A percentile compares a stretch with the other conserved stretches of the same genome.
These are phyloP conservation scores for Puccinia brachypodii DNA, from an alignment of 1,284 basidiomycete genomes.

Conservation along the genomic window DNA sequence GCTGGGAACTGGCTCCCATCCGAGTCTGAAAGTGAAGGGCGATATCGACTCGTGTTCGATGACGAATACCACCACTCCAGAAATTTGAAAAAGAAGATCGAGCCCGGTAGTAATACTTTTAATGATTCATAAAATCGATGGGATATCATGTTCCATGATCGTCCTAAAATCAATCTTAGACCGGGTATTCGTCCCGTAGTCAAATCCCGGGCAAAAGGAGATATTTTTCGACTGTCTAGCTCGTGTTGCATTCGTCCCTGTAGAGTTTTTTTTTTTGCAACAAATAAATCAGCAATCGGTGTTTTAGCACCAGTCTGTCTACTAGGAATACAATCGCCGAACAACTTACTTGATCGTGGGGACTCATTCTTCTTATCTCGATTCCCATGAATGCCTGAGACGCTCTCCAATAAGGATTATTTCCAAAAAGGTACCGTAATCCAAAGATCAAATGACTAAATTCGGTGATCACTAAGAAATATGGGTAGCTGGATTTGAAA, in stretches of 20 bases:
- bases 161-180: background rate
- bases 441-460: conserved; percentile 79
- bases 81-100: conserved; percentile 96
- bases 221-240: conserved; percentile 50
- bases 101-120: conserved; percentile 78
- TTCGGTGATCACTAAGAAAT: conserved; percentile 74
- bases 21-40: conserved; percentile 60
- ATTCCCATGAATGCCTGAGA: conserved; percentile 84
- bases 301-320: too few species aligned
- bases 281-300: too few species aligned
- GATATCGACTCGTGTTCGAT: conserved; percentile 62
- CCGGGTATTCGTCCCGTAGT: background rate
- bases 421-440: conserved; percentile 84
- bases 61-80: conserved; percentile 99
- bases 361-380: conserved; percentile 72
- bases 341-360: conserved; percentile 65
- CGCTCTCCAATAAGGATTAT: conserved; percentile 82
- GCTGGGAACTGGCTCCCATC: conserved; percentile 42
- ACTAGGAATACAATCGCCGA: too few species aligned
- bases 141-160: conserved; percentile 12
- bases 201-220: conserved; percentile 58
- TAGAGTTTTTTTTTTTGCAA: conserved; percentile 61
- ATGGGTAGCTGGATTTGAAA: conserved; percentile 67
- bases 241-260: conserved; percentile 51
- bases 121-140: conserved; percentile 57